A percentile compares a stretch with the other conserved stretches of the same genome.
phyloP scores from a whole-genome alignment of 352 stramenopile species.

The Pythium aquatile region DNA sequence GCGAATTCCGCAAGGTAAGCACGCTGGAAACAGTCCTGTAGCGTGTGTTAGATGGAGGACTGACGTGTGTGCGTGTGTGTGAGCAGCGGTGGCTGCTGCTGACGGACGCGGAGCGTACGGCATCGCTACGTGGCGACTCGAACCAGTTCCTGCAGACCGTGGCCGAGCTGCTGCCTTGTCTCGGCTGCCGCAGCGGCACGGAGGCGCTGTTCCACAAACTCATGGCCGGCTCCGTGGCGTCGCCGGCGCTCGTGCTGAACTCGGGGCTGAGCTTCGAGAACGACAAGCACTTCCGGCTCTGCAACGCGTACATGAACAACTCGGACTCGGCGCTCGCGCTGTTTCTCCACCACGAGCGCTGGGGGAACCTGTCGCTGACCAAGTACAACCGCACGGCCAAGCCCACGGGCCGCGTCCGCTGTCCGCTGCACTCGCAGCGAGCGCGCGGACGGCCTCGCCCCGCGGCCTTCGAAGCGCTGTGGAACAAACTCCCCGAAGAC shows the following conservation, averaged over 20 bases:
- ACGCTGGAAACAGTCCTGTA: no score
- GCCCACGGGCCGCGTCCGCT: slow-evolving; percentile 51
- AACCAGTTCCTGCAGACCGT: slow-evolving; percentile 75
- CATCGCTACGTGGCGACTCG: slow-evolving; percentile 59
- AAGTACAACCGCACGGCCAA: slow-evolving; percentile 44
- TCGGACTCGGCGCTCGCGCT: slow-evolving; percentile 66
- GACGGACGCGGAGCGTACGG: slow-evolving; percentile 69
- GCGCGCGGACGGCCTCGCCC: slow-evolving; percentile 66
- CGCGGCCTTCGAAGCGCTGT: slow-evolving; percentile 73
- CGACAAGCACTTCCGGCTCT: slow-evolving; percentile 61
- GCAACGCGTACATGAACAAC: slow-evolving; percentile 62
- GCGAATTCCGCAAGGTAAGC: slow-evolving; percentile 84
- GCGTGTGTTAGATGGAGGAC: background rate
- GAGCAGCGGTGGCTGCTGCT: slow-evolving; percentile 73
- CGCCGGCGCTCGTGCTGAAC: slow-evolving; percentile 46
- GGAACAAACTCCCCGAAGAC: slow-evolving; percentile 73
- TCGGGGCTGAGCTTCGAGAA: slow-evolving; percentile 58
- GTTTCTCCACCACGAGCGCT: slow-evolving; percentile 81
- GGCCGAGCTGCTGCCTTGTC: slow-evolving; percentile 67
- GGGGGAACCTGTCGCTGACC: slow-evolving; percentile 46
- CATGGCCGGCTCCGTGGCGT: slow-evolving; percentile 33
- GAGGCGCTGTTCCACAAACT: slow-evolving; percentile 77
- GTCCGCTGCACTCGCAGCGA: slow-evolving; percentile 75
- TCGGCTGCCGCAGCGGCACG: slow-evolving; percentile 76
- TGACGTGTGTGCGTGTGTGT: background rate